Percentiles rank a stretch among this genome's conserved stretches.
Conservation (phyloP, 345 rosid genomes). For the Streptanthus diversifolius region DNA sequence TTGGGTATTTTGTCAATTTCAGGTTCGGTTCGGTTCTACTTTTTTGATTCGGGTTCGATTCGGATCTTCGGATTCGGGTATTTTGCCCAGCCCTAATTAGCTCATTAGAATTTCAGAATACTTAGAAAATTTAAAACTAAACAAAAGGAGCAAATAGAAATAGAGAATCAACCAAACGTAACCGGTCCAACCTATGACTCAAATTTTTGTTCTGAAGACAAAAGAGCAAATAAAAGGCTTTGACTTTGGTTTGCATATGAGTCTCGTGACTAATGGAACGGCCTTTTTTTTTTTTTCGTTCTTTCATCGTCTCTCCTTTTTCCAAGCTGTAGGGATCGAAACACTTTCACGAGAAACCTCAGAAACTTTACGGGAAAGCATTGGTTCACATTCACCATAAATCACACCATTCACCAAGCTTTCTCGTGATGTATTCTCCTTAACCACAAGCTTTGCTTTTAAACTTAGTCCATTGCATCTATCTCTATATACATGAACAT, state of each 20-base stretch:
- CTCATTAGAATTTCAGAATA: not conserved
- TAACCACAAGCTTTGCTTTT: constrained; percentile 18
- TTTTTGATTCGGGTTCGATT: too few relatives aligned
- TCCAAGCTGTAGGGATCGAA: constrained; percentile 32
- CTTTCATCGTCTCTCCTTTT: constrained; percentile 26
- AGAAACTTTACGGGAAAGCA: constrained; percentile 29
- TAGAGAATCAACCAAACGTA: not conserved
- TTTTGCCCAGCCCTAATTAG: too few relatives aligned
- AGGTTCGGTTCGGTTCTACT: too few relatives aligned
- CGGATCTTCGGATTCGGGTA: too few relatives aligned
- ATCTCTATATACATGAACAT: constrained; percentile 30
- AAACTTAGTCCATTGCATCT: not conserved
- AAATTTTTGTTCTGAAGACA: not conserved
- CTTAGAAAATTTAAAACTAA: not conserved
- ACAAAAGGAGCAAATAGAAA: not conserved
- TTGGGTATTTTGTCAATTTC: too few relatives aligned
- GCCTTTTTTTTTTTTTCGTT: not conserved
- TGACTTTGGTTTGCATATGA: constrained; percentile 18
- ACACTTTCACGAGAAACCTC: constrained; percentile 34
- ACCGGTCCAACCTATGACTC: not conserved
- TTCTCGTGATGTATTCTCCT: constrained; percentile 27
- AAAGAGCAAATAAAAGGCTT: not conserved
- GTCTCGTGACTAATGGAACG: constrained; percentile 30
- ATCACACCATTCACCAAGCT: constrained; percentile 24
- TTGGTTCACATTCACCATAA: constrained; percentile 6